phyloP scores from a whole-genome alignment of 371 early-diverging fungal genomes.

The Furculomyces boomerangus region DNA sequence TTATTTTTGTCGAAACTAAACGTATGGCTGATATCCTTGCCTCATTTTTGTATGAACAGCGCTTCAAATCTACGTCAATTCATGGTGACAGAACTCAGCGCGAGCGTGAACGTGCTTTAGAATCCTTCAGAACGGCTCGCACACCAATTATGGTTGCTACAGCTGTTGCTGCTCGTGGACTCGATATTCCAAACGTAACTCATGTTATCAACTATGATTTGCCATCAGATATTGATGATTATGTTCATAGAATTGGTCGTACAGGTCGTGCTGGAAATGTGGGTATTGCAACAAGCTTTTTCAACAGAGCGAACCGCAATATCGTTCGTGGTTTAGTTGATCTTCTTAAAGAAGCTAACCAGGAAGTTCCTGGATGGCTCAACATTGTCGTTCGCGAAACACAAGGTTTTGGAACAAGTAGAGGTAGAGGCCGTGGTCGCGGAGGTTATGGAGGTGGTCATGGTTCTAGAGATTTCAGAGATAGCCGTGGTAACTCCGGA shows the following conservation, averaged over 20 bases:
- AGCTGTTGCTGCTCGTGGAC: conserved; percentile 97
- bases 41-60: conserved; percentile 41
- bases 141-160: conserved; percentile 96
- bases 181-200: conserved; percentile 79
- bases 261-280: conserved; percentile 96
- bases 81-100: conserved; percentile 94
- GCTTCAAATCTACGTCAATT: conserved; percentile 87
- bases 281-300: conserved; percentile 92
- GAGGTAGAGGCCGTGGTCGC: not conserved
- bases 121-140: conserved; percentile 74
- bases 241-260: conserved; percentile 98
- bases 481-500: too few relatives aligned
- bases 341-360: conserved; percentile 74
- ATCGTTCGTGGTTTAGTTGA: conserved; percentile 70
- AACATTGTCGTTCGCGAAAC: conserved; percentile 37
- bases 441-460: not conserved
- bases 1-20: conserved; percentile 98
- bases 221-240: conserved; percentile 83
- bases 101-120: conserved; percentile 88
- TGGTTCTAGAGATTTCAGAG: too few relatives aligned
- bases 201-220: conserved; percentile 91
- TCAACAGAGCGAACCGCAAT: conserved; percentile 83
- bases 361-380: conserved; percentile 71
- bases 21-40: conserved; percentile 93
- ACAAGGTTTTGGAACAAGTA: conserved; percentile 16